phyloP scores from a whole-genome alignment of 495 filamentous ascomycete genomes.

The Trichoderma parareesei region DNA sequence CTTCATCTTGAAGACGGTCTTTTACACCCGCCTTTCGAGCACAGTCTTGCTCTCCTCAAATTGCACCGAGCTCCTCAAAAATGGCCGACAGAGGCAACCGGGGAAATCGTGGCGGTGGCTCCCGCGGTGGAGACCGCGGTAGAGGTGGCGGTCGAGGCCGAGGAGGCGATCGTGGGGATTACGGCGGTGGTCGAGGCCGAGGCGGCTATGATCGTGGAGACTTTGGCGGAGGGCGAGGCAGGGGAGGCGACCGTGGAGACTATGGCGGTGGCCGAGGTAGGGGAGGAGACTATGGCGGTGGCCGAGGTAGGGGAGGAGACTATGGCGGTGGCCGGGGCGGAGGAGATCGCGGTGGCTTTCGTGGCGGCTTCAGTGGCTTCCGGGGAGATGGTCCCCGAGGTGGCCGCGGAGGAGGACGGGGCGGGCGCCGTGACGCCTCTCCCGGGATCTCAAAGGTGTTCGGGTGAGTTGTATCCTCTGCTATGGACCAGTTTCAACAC shows the following conservation, averaged over 20 bases:
- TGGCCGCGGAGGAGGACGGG: conserved; percentile 5
- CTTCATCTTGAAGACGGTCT: background rate
- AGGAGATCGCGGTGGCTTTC: conserved; percentile 16
- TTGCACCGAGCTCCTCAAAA: background rate
- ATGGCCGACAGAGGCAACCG: conserved; percentile 16
- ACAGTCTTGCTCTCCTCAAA: background rate
- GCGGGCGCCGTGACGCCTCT: background rate
- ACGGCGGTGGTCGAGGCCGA: conserved; percentile 13
- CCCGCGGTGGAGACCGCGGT: conserved; percentile 14
- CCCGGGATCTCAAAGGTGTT: conserved; percentile 13
- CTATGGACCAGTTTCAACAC: background rate
- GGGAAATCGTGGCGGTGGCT: conserved; percentile 19
- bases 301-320: conserved; percentile 25
- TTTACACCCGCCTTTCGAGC: background rate
- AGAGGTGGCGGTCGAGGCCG: conserved; percentile 18
- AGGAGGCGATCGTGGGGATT: conserved; percentile 15
- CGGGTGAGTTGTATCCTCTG: conserved; percentile 20
- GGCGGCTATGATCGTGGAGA: conserved; percentile 22
- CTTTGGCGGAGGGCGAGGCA: conserved; percentile 16
- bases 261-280: conserved; percentile 26
- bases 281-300: conserved; percentile 34
- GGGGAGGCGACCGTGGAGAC: conserved; percentile 12
- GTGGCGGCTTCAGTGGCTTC: conserved; percentile 19
- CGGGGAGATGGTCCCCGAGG: background rate
- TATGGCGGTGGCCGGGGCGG: background rate